Evolutionary conservation across 192 early-diverging fungal genomes (phyloP), one percentile per base, ranked within the genome.

Genomic region (Coemansia aciculifera): DNA sequence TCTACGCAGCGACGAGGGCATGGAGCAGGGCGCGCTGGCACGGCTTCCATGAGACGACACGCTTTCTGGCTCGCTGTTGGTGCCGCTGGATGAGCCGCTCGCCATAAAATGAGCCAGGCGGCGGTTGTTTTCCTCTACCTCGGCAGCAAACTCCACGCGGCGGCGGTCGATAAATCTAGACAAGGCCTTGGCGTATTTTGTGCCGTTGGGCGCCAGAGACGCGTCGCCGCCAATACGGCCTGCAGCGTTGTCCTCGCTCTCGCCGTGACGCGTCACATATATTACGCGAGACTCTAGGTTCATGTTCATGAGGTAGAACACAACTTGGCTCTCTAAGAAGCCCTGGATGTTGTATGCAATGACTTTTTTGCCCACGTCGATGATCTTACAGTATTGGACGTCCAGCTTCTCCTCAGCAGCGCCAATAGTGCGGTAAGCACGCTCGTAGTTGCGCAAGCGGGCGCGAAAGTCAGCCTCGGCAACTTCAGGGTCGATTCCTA

Each of bases 281-380:
- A 99, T 91, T 59, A 89, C 89, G 23, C 94, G 89, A 21, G 89
- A 81, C 71, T 86, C 73, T 63, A 96, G 88, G 71, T 98, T 93
- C 75, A 97, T 97, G 78, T 99, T 96, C 96, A 98, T 98, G 66
- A 99, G 75, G 72, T 98, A 99, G 73, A 99, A 98, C 54, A 99
- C 94, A 37, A 93, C 94, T 77, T 99, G 97, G 19, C 91, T 90
- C 36, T 89, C 85, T 43, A 99, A 77, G 74, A 95, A 99, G 51
- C 97, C 97, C 69, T 91, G 89, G 66, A 96, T 94, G 71, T 95
- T 94, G 83, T 95, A 87, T 15, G 96, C 93, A 74, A 97, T 94
- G 3, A 97, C 87, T 78, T 97, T 99, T 64, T 94, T 93, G 62
- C 97, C 97, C 7, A 98, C 95, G 80, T 99, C 94, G 64, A 96